Evolutionary conservation across 768 basidiomycete genomes (phyloP), one percentile per base, ranked within the genome.

Genomic region (Mycena alexandri): DNA sequence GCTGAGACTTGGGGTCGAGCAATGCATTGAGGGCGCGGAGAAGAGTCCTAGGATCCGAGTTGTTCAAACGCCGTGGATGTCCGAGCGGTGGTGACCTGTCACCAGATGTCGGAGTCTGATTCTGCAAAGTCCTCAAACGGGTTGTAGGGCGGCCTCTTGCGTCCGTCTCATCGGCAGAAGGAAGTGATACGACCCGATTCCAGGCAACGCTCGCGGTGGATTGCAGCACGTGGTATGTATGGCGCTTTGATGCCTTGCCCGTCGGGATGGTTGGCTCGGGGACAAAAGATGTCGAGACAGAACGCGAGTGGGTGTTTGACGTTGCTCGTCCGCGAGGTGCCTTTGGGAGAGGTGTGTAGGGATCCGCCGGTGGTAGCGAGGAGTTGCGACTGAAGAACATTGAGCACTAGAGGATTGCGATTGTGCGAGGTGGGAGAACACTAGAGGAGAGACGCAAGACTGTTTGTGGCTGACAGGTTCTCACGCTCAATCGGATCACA

Each of bases 221-320:
- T 38, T 52, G 62, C 9, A 71, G 57, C 5, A 34, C 55, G 38
- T 68, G 47, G 25, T 68, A 65, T 14, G 64, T 65, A 47, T 68
- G 67, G 24, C 71, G 65, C 44, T 71, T 68, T 51, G 64, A 55
- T 17, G 54, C 8, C 19, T 77, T 75, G 58, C 69, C 46, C 72
- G 76, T 77, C 55, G 22, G 75, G 62, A 24, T 22, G 9, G 14
- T n/a, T 22, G n/a, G n/a, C 22, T 36, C 48, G 16, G 58, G 38
- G 48, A 51, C 11, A 16, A 52, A 36, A 69, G 62, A 53, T 48
- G 68, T 52, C 47, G 68, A 24, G 55, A 64, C 55, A 33, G 69
- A 62, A 11, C 63, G 53, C 33, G 58, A 34, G 44, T 52, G 63
- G 7, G 50, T 29, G 51, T 44, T 38, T 5, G 56, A 64, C 51